Evolutionary conservation across 768 basidiomycete species (phyloP).

Genomic region (Mycena latifolia): DNA sequence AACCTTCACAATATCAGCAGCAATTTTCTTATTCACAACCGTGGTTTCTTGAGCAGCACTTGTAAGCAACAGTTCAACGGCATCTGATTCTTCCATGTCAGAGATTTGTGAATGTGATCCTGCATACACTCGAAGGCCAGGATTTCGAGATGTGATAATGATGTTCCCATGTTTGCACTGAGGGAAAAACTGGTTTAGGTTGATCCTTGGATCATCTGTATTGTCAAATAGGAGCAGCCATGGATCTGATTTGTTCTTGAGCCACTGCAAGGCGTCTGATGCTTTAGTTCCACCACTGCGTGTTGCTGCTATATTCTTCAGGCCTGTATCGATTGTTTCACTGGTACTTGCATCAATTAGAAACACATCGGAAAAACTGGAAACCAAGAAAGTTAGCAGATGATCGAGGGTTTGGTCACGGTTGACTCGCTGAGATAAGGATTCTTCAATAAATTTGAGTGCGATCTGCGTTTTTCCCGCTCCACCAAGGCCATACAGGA

Average conservation of each 20-base stretch:
- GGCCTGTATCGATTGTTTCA: constrained; percentile 18
- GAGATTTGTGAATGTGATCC: not conserved
- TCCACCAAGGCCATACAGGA: constrained; percentile 21
- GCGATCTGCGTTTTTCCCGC: constrained; percentile 29
- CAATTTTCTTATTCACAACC: not conserved
- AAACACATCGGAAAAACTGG: constrained; percentile 15
- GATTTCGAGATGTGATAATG: constrained; percentile 28
- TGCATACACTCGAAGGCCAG: constrained; percentile 9
- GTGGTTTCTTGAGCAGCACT: constrained; percentile 1
- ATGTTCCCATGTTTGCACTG: constrained; percentile 24
- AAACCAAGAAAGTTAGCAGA: not conserved
- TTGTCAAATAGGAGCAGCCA: constrained; percentile 22
- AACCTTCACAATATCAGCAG: constrained; percentile 24
- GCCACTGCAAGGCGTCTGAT: constrained; percentile 10
- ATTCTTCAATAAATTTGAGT: constrained; percentile 25
- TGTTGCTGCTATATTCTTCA: not conserved
- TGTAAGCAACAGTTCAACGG: constrained; percentile 9
- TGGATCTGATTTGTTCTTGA: not conserved
- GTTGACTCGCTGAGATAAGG: not conserved
- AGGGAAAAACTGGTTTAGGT: constrained; percentile 18
- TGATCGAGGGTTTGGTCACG: not conserved
- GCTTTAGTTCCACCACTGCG: not conserved
- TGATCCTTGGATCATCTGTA: constrained; percentile 21
- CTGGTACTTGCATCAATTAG: constrained; percentile 15
- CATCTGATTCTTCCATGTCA: constrained; percentile 14